Evolutionary conservation across 768 basidiomycete species (phyloP).

Genomic region (Dacryopinax primogenitus): DNA sequence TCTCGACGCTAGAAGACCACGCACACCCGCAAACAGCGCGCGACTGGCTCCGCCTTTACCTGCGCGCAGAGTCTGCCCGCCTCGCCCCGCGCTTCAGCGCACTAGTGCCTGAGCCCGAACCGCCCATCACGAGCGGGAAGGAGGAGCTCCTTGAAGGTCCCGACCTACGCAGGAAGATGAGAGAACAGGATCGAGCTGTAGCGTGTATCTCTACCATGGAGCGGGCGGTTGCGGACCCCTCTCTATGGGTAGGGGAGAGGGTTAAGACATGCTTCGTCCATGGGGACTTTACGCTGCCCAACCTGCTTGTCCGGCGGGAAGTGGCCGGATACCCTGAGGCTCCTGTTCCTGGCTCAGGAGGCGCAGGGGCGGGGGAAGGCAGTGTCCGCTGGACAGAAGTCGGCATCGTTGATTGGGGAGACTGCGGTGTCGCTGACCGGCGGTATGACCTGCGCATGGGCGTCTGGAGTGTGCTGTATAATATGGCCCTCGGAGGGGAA

Average conservation of each 20-base stretch:
- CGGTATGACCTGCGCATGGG: neutral
- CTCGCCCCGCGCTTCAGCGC: neutral
- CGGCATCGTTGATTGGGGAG: neutral
- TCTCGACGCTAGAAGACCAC: neutral
- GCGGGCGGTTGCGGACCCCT: neutral
- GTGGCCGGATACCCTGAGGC: neutral
- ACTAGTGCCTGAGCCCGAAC: neutral
- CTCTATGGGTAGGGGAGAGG: neutral
- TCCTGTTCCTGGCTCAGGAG: neutral
- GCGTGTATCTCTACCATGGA: neutral
- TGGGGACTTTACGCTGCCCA: neutral
- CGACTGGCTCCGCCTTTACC: constrained; percentile 4
- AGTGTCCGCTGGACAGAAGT: neutral
- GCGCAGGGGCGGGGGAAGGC: neutral
- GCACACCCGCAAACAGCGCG: neutral
- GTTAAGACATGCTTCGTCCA: neutral
- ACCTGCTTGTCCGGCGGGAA: neutral
- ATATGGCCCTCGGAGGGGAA: neutral
- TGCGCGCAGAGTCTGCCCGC: neutral
- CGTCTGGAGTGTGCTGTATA: neutral
- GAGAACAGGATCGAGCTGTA: neutral
- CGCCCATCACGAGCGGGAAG: neutral
- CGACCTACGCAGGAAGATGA: neutral
- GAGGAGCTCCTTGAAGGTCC: neutral
- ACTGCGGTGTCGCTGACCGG: constrained; percentile 2